phyloP scores from a whole-genome alignment of 2,329 filamentous ascomycete genomes.

The Colletotrichum sp. region DNA sequence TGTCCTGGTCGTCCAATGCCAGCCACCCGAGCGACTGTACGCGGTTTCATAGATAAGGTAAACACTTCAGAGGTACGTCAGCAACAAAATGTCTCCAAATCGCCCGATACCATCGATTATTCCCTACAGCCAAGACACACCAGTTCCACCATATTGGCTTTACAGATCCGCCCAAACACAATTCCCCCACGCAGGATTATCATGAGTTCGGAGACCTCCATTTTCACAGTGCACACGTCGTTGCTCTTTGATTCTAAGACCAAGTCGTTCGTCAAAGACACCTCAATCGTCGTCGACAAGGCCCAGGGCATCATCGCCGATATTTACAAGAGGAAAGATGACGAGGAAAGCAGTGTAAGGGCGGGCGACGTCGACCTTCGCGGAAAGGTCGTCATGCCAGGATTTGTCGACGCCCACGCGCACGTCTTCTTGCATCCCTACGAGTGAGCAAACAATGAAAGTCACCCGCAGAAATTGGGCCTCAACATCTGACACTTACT shows the following conservation, averaged over 20 bases:
- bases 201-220: neutral
- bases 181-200: neutral
- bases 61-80: neutral
- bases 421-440: slow-evolving; percentile 62
- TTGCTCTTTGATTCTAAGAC: slow-evolving; percentile 50
- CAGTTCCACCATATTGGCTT: neutral
- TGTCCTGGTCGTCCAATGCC: neutral
- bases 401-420: slow-evolving; percentile 60
- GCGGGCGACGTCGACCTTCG: slow-evolving; percentile 58
- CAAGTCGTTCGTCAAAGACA: slow-evolving; percentile 43
- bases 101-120: neutral
- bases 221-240: slow-evolving; percentile 47
- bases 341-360: slow-evolving; percentile 26
- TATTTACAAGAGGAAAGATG: slow-evolving; percentile 31
- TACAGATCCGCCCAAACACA: neutral
- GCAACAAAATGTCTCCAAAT: neutral
- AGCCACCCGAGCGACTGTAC: neutral
- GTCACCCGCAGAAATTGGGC: no score
- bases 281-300: slow-evolving; percentile 46
- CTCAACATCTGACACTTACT: neutral
- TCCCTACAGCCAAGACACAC: neutral
- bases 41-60: neutral
- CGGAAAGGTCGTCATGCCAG: slow-evolving; percentile 54
- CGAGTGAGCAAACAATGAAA: slow-evolving; percentile 29
- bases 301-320: slow-evolving; percentile 44